Evolutionary conservation across 352 stramenopile species (phyloP), one percentile per base, ranked within the genome.

Genomic region (Aphanomyces stellatus): DNA sequence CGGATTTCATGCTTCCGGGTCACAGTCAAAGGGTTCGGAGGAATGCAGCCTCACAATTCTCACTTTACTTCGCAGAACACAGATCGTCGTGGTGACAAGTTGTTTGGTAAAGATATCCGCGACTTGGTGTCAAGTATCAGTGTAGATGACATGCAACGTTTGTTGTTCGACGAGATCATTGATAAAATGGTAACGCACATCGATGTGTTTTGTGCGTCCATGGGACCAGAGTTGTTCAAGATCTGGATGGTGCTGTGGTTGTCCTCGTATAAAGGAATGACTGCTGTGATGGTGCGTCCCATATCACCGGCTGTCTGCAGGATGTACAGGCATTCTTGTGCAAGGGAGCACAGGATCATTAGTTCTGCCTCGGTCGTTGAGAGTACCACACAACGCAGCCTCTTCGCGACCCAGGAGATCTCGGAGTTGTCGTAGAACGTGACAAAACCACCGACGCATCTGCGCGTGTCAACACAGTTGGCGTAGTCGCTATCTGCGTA

Each of bases 191-290:
- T 78, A 81, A 34, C 72, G 62, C 30, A 78, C 49, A 34, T 78
- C 68, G 22, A 74, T 78, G 55, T 76, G 72, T 27, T 78, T 77
- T 19, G 62, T 70, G 7, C 51, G 53, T 4, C 48, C 72, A 69
- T 75, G 74, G 11, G 42, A 35, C 73, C 67, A 13, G 64, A 65
- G 46, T 75, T 76, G 37, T 73, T 75, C 0, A 62, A 53, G 0
- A 76, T 49, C 51, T 76, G 69, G 34, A 80, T 80, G 35, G 55
- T 73, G 31, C 72, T 75, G 41, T 80, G 67, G 24, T 80, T 78
- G 51, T 80, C 72, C 43, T 80, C 70, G 19, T 65, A 51, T 35
- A 76, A 59, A 13, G 41, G 69, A 28, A 65, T 74, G 0, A 53
- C 1, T 22, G 65, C 17, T 13, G 8, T 71, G 11, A 25, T 57